A percentile compares a stretch with the other conserved stretches of the same genome.
Conservation (phyloP, 768 basidiomycete genomes). For the Auriscalpium orientale region DNA sequence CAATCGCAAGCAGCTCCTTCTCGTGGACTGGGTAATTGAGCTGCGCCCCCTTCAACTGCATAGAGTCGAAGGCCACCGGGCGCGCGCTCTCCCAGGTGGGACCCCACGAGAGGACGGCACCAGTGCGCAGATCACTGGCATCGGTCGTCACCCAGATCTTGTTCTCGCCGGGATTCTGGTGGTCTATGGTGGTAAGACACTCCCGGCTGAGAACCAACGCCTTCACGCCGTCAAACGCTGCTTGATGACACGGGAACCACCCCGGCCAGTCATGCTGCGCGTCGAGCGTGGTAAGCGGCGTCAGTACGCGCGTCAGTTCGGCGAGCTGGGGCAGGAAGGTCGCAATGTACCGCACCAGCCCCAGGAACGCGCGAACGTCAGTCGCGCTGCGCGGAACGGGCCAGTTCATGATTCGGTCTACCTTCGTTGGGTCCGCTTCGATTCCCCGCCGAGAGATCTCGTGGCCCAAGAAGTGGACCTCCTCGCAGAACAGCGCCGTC, state of each 20-base stretch:
- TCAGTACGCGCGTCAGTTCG: conserved; percentile 22
- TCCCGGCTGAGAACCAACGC: conserved; percentile 16
- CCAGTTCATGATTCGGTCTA: conserved; percentile 24
- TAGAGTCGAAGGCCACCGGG: conserved; percentile 27
- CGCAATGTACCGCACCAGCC: conserved; percentile 23
- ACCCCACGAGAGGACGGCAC: conserved; percentile 9
- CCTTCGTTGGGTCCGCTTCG: conserved; percentile 20
- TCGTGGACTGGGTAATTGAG: conserved; percentile 32
- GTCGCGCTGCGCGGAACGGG: conserved; percentile 12
- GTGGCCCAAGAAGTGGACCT: conserved; percentile 28
- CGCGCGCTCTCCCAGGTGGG: conserved; percentile 24
- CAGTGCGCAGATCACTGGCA: conserved; percentile 23
- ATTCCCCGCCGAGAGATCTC: conserved; percentile 21
- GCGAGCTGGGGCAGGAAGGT: conserved; percentile 24
- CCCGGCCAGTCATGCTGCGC: conserved; percentile 14
- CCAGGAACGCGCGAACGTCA: conserved; percentile 14
- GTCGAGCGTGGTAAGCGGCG: conserved; percentile 19
- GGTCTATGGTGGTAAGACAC: conserved; percentile 26
- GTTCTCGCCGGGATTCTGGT: conserved; percentile 21
- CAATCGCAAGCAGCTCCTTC: conserved; percentile 31
- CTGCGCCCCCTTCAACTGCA: conserved; percentile 22
- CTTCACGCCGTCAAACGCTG: conserved; percentile 32
- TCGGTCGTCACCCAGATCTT: conserved; percentile 30
- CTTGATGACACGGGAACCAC: conserved; percentile 24
- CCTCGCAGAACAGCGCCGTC: conserved; percentile 14